Conservation (phyloP, 225 moss, liverwort and hornwort species). For the Anthoceros angustus region DNA sequence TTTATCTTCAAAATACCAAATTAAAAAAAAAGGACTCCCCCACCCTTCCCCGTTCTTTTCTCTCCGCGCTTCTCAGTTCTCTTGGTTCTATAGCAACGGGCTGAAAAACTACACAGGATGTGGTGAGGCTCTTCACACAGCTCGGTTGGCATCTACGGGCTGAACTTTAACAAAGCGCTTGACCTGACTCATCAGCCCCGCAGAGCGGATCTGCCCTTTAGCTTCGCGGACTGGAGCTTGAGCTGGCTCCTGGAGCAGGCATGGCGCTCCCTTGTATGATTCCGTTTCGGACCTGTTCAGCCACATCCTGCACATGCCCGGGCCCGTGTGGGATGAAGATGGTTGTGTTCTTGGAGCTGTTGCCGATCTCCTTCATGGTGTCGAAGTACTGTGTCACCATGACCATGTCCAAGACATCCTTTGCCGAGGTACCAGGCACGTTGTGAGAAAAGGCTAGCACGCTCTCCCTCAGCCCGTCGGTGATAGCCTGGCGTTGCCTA, state of each 20-base stretch:
- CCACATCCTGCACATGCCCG: conserved; percentile 59
- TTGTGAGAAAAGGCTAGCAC: conserved; percentile 73
- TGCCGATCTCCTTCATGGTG: conserved; percentile 73
- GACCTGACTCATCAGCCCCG: no score
- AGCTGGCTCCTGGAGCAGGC: not conserved
- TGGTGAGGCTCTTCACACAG: no score
- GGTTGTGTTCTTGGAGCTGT: conserved; percentile 69
- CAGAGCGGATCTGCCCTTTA: not conserved
- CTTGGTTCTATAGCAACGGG: no score
- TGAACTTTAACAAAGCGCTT: no score
- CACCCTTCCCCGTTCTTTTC: no score
- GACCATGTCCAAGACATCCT: conserved; percentile 84
- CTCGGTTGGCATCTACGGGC: no score
- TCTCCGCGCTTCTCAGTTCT: no score
- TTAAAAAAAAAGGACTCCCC: no score
- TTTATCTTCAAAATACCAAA: no score
- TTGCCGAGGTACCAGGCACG: conserved; percentile 66
- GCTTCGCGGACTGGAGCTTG: not conserved
- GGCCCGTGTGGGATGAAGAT: conserved; percentile 84
- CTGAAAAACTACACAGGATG: no score
- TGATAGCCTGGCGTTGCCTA: conserved; percentile 72
- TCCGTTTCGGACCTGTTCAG: conserved; percentile 77
- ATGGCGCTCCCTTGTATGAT: conserved; percentile 49
- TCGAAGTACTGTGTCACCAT: conserved; percentile 81
- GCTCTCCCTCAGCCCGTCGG: conserved; percentile 75